Evolutionary conservation across 2,329 filamentous ascomycete species (phyloP).

Genomic region (Fusarium buxicola): DNA sequence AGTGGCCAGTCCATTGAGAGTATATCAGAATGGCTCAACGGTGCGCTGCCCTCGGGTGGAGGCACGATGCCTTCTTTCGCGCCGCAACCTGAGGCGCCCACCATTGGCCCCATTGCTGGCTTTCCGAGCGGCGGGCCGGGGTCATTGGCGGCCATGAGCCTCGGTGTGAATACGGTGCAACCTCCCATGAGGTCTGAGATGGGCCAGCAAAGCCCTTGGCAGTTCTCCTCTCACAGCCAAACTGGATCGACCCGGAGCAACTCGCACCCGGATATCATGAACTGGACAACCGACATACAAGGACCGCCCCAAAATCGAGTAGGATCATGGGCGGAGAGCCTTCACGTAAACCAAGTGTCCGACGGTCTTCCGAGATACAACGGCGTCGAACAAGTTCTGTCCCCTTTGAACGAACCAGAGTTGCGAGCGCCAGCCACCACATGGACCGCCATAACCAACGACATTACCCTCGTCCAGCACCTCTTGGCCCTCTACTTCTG

Average conservation of each 20-base stretch:
- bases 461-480: conserved; percentile 69
- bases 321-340: conserved; percentile 63
- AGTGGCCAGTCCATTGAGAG: conserved; percentile 65
- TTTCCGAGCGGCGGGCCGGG: conserved; percentile 47
- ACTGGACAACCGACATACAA: conserved; percentile 57
- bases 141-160: conserved; percentile 48
- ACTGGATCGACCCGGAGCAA: conserved; percentile 59
- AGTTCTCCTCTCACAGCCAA: conserved; percentile 60
- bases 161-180: conserved; percentile 47
- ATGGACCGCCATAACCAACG: conserved; percentile 72
- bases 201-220: conserved; percentile 62
- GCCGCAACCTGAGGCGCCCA: conserved; percentile 25
- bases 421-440: conserved; percentile 56
- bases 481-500: conserved; percentile 77
- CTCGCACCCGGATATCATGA: conserved; percentile 60
- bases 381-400: conserved; percentile 61
- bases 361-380: conserved; percentile 52
- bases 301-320: conserved; percentile 59
- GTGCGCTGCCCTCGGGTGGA: conserved; percentile 48
- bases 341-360: conserved; percentile 50
- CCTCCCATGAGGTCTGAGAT: conserved; percentile 52
- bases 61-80: conserved; percentile 47
- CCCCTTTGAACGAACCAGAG: conserved; percentile 58
- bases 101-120: conserved; percentile 41
- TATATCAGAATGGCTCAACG: conserved; percentile 67